Conservation (phyloP, 1,139 yeast species). For the Blastobotrys serpentis region DNA sequence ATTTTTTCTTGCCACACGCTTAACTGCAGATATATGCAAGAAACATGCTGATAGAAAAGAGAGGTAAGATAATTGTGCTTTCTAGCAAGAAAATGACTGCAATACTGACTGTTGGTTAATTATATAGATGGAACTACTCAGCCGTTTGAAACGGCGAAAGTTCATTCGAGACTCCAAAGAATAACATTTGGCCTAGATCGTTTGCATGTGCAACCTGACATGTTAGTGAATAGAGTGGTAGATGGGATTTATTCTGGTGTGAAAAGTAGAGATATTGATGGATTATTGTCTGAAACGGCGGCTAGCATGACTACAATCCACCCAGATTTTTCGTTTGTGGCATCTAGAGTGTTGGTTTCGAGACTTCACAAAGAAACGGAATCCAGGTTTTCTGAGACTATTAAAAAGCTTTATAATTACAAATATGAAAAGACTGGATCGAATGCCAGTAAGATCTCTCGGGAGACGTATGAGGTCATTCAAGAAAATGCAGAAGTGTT, state of each 20-base stretch:
- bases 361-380: slow-evolving; percentile 77
- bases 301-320: slow-evolving; percentile 87
- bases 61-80: slow-evolving; percentile 13
- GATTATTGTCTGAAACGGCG: slow-evolving; percentile 83
- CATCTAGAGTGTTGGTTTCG: slow-evolving; percentile 79
- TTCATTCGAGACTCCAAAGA: slow-evolving; percentile 47
- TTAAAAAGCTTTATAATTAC: slow-evolving; percentile 63
- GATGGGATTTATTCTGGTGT: slow-evolving; percentile 83
- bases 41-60: slow-evolving; percentile 9
- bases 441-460: slow-evolving; percentile 68
- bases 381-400: slow-evolving; percentile 66
- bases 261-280: slow-evolving; percentile 71
- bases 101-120: too few relatives aligned
- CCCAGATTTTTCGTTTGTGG: slow-evolving; percentile 83
- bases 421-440: slow-evolving; percentile 58
- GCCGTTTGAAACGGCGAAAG: slow-evolving; percentile 60
- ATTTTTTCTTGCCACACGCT: background rate
- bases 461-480: slow-evolving; percentile 56
- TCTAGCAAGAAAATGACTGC: too few relatives aligned
- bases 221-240: slow-evolving; percentile 67
- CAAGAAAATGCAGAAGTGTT: slow-evolving; percentile 53
- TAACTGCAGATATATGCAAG: background rate
- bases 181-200: slow-evolving; percentile 67
- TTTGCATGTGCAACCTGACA: slow-evolving; percentile 65
- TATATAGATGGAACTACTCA: slow-evolving; percentile 61